Conservation (phyloP, 192 early-diverging fungal species). For the Chytriomyces hyalinus region DNA sequence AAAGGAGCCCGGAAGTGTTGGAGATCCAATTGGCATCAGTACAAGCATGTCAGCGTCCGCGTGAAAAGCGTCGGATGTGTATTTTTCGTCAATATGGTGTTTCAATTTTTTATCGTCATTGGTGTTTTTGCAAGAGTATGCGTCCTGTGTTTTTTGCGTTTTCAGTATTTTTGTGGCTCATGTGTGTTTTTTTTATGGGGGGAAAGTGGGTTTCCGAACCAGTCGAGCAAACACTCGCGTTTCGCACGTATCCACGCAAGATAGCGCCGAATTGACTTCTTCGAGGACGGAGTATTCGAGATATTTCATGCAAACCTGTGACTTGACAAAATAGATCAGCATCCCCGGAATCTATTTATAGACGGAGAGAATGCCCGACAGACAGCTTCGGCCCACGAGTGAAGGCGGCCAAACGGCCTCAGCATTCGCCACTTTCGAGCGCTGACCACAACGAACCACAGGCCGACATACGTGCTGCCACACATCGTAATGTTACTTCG, state of each 20-base stretch:
- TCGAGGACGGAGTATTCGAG: slow-evolving; percentile 82
- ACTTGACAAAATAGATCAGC: too few relatives aligned
- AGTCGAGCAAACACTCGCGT: slow-evolving; percentile 73
- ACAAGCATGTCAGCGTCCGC: neutral
- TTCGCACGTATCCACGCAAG: slow-evolving; percentile 83
- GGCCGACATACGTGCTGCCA: too few relatives aligned
- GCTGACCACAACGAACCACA: too few relatives aligned
- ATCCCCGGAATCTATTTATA: too few relatives aligned
- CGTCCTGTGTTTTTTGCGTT: slow-evolving; percentile 55
- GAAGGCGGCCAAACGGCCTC: too few relatives aligned
- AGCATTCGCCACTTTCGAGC: too few relatives aligned
- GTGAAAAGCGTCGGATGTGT: slow-evolving; percentile 30
- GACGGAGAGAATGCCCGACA: too few relatives aligned
- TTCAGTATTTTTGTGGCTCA: neutral
- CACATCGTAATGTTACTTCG: too few relatives aligned
- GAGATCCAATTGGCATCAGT: neutral
- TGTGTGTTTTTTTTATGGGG: neutral
- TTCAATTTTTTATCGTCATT: slow-evolving; percentile 92
- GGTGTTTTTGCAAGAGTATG: slow-evolving; percentile 95
- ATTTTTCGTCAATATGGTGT: slow-evolving; percentile 84
- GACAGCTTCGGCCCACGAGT: too few relatives aligned
- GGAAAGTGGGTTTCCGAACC: neutral
- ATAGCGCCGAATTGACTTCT: slow-evolving; percentile 81
- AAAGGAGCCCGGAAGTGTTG: neutral
- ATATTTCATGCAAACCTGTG: slow-evolving; percentile 75